Evolutionary conservation across 768 basidiomycete genomes (phyloP).

Genomic region (Rhodotorula kratochvilovae): DNA sequence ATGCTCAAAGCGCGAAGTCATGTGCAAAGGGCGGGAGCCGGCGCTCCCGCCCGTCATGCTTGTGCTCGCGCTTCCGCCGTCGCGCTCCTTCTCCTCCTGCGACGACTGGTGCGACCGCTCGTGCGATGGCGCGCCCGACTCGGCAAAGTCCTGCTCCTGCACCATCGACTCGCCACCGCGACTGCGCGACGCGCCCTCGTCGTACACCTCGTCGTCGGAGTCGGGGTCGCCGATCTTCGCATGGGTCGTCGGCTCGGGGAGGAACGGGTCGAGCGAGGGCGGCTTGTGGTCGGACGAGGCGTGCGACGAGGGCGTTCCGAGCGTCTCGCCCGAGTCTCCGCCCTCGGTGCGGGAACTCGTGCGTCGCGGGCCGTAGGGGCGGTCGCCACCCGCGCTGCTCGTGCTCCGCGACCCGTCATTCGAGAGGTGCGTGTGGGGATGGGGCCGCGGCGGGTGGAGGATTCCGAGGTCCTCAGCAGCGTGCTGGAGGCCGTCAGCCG

Average conservation of each 20-base stretch:
- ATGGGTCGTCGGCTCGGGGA: slow-evolving; percentile 27
- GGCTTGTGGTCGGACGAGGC: neutral
- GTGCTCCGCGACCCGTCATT: neutral
- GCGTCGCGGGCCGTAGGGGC: neutral
- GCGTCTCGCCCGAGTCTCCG: neutral
- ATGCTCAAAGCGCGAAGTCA: slow-evolving; percentile 66
- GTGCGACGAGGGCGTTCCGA: neutral
- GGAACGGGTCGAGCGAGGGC: slow-evolving; percentile 25
- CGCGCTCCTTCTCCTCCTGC: neutral
- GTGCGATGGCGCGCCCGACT: neutral
- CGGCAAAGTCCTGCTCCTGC: slow-evolving; percentile 23
- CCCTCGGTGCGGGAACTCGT: neutral
- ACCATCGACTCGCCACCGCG: neutral
- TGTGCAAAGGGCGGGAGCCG: slow-evolving; percentile 40
- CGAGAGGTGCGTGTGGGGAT: too few species aligned
- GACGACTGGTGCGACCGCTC: neutral
- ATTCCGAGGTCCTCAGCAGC: neutral
- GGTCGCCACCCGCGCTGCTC: neutral
- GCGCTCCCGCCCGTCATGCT: neutral
- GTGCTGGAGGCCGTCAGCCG: neutral
- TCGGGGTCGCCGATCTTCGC: slow-evolving; percentile 28
- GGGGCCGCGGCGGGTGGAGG: neutral
- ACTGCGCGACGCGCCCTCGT: neutral
- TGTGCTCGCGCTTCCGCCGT: neutral
- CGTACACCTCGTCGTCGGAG: slow-evolving; percentile 12